phyloP scores from a whole-genome alignment of 805 yeast species.

The Kodamaea fukazawae region DNA sequence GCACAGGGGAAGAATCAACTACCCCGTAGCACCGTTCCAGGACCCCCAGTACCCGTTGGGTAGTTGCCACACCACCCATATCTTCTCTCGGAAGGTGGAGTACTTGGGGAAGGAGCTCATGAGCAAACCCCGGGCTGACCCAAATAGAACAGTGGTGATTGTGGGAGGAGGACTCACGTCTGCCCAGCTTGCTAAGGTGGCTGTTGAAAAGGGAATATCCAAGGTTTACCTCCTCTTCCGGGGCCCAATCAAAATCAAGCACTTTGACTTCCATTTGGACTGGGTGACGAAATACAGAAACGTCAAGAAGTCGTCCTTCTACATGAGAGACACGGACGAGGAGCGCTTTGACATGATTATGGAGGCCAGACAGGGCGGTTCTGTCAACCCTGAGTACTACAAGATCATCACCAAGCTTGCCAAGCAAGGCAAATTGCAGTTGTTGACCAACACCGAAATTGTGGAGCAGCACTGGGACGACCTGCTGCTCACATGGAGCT shows the following conservation, averaged over 20 bases:
- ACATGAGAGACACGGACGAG: conserved; percentile 41
- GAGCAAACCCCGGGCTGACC: conserved; percentile 10
- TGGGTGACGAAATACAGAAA: conserved; percentile 51
- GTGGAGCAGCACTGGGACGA: conserved; percentile 24
- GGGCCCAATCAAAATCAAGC: conserved; percentile 41
- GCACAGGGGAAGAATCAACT: conserved; percentile 34
- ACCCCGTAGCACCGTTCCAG: conserved; percentile 24
- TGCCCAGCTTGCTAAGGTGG: conserved; percentile 44
- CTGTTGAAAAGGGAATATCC: conserved; percentile 27
- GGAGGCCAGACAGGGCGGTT: conserved; percentile 46
- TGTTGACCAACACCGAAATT: conserved; percentile 29
- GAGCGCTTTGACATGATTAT: conserved; percentile 40
- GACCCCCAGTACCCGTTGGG: conserved; percentile 19
- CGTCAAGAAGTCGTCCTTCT: conserved; percentile 42
- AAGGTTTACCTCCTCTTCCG: conserved; percentile 35
- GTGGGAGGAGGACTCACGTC: conserved; percentile 49
- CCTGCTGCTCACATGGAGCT: conserved; percentile 23
- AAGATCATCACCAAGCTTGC: conserved; percentile 28
- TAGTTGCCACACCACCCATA: conserved; percentile 38
- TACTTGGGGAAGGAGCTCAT: conserved; percentile 21
- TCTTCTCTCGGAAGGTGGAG: conserved; percentile 23
- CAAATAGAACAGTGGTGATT: conserved; percentile 23
- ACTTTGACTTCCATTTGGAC: conserved; percentile 47
- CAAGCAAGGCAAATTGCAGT: conserved; percentile 27
- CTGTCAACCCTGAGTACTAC: conserved; percentile 44